phyloP scores from a whole-genome alignment of 2,329 filamentous ascomycete genomes.

The Exophiala oligosperma region DNA sequence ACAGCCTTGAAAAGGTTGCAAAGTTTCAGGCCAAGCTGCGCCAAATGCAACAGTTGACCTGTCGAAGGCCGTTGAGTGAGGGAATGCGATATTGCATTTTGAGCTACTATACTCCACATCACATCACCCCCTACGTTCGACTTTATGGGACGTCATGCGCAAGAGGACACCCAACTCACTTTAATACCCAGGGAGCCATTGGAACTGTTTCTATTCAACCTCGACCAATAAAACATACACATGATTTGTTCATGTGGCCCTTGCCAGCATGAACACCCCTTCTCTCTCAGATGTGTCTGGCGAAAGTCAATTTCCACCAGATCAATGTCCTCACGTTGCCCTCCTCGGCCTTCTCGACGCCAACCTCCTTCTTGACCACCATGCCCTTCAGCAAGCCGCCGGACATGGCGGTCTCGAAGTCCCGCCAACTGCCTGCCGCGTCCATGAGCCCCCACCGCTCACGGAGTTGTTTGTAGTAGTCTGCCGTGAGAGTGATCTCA shows the following conservation, averaged over 20 bases:
- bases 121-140: no score
- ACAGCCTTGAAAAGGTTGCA: no score
- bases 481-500: neutral
- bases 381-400: neutral
- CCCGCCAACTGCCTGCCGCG: neutral
- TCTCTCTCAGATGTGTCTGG: neutral
- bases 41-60: no score
- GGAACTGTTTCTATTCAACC: no score
- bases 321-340: neutral
- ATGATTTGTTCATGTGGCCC: neutral
- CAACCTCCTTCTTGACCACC: neutral
- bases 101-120: no score
- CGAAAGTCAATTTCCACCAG: neutral
- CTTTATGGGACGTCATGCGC: no score
- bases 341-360: neutral
- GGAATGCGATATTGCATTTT: no score
- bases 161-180: no score
- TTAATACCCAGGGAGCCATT: no score
- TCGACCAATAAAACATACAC: neutral
- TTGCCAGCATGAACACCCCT: neutral
- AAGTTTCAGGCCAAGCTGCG: no score
- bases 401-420: neutral
- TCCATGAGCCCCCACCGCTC: neutral
- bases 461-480: neutral
- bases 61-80: no score